phyloP scores from a whole-genome alignment of 805 yeast genomes.

The Starmerella cellae region DNA sequence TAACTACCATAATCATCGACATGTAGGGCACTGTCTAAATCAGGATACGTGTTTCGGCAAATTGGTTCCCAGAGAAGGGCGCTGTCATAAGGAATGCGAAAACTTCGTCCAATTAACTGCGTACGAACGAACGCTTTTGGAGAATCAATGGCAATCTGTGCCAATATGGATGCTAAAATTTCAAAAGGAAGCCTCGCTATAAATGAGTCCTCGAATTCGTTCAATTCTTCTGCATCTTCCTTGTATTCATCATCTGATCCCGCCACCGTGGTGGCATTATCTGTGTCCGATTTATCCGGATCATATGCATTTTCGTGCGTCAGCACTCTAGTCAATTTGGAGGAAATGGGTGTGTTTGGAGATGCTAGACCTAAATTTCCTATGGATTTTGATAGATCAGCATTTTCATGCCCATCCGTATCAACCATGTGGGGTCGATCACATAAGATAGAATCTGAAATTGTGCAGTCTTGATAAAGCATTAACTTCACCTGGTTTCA shows the following conservation, averaged over 20 bases:
- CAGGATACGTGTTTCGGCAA: slow-evolving; percentile 17
- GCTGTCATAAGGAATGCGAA: slow-evolving; percentile 15
- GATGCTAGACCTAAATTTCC: too few relatives aligned
- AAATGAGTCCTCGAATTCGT: neutral
- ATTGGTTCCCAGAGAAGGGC: slow-evolving; percentile 23
- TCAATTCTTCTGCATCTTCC: neutral
- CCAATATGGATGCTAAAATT: slow-evolving; percentile 22
- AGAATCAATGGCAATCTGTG: slow-evolving; percentile 18
- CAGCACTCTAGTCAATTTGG: too few relatives aligned
- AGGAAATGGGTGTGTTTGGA: too few relatives aligned
- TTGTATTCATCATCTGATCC: too few relatives aligned
- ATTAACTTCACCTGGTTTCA: too few relatives aligned
- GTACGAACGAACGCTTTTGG: slow-evolving; percentile 15
- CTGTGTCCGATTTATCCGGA: neutral
- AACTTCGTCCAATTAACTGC: slow-evolving; percentile 14
- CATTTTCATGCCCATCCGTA: too few relatives aligned
- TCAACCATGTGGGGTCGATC: too few relatives aligned
- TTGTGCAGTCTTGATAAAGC: too few relatives aligned
- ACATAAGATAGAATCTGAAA: too few relatives aligned
- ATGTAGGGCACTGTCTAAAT: slow-evolving; percentile 3
- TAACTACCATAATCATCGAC: slow-evolving; percentile 24
- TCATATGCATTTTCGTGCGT: neutral
- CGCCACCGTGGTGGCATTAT: too few relatives aligned
- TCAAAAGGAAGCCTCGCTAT: slow-evolving; percentile 22
- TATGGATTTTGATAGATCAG: too few relatives aligned